Conservation (phyloP, 345 rosid genomes). For the Trapa incisa region DNA sequence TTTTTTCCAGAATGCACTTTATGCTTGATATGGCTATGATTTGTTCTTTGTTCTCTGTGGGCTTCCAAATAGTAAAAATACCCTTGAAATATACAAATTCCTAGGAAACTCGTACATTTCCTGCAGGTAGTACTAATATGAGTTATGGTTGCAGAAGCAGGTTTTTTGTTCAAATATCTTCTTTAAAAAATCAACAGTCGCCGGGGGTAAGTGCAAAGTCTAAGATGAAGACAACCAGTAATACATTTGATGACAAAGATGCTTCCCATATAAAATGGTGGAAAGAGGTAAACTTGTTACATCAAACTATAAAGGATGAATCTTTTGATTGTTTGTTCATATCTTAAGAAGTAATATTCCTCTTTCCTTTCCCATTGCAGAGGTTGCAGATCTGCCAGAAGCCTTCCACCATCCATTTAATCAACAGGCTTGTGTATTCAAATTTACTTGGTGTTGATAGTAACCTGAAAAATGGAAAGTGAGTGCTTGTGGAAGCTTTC, state of each 20-base stretch:
- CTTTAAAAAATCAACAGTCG: slow-evolving; percentile 38
- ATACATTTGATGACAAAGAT: slow-evolving; percentile 46
- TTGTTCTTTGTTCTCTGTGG: not conserved
- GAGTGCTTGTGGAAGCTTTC: slow-evolving; percentile 8
- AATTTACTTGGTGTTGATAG: slow-evolving; percentile 73
- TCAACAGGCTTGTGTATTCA: slow-evolving; percentile 53
- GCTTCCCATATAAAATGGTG: slow-evolving; percentile 71
- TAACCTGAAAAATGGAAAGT: slow-evolving; percentile 77
- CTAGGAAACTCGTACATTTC: not conserved
- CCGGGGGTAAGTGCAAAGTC: slow-evolving; percentile 30
- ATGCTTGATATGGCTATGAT: not conserved
- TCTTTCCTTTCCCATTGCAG: slow-evolving; percentile 24
- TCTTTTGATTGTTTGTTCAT: not conserved
- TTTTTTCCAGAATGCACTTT: not conserved
- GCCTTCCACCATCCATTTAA: slow-evolving; percentile 65
- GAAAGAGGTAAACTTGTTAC: slow-evolving; percentile 52
- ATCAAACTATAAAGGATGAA: not conserved
- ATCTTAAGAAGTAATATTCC: not conserved
- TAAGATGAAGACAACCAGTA: slow-evolving; percentile 26
- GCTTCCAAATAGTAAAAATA: not conserved
- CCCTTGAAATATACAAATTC: not conserved
- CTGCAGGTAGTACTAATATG: slow-evolving; percentile 4
- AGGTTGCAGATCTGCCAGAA: slow-evolving; percentile 69
- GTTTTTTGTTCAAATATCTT: slow-evolving; percentile 22
- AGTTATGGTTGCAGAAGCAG: slow-evolving; percentile 20